These are phyloP conservation scores for Fusarium guadeloupense DNA, from an alignment of 2,329 filamentous ascomycete species.

Conservation along the genomic window DNA sequence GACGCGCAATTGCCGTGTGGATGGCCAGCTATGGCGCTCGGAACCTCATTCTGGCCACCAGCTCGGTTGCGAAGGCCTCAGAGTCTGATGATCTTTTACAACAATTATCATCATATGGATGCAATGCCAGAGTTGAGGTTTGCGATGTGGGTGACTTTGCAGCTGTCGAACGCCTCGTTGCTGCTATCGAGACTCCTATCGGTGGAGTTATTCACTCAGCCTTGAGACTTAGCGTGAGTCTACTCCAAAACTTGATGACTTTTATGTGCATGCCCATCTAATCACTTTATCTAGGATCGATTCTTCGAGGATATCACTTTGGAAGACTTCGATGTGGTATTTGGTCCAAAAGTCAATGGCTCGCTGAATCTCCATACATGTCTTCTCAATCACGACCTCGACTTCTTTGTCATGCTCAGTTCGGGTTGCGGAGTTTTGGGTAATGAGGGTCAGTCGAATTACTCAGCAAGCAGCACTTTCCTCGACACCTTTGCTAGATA, in stretches of 20 bases:
- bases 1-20: constrained; percentile 38
- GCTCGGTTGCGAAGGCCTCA: constrained; percentile 25
- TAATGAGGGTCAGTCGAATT: constrained; percentile 37
- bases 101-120: constrained; percentile 36
- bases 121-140: constrained; percentile 35
- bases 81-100: constrained; percentile 32
- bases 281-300: constrained; percentile 19
- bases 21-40: constrained; percentile 40
- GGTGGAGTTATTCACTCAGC: constrained; percentile 39
- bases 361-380: constrained; percentile 32
- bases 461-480: constrained; percentile 37
- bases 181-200: constrained; percentile 21
- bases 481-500: constrained; percentile 37
- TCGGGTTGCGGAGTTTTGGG: constrained; percentile 36
- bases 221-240: constrained; percentile 36
- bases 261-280: constrained; percentile 1
- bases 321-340: constrained; percentile 33
- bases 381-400: constrained; percentile 32
- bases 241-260: background rate
- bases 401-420: constrained; percentile 40
- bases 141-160: constrained; percentile 33
- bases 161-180: constrained; percentile 28
- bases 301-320: constrained; percentile 37
- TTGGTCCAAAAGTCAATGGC: constrained; percentile 38
- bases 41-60: constrained; percentile 34